Conservation (phyloP, 83 land plant genomes). For the Diphasiastrum complanatum region DNA sequence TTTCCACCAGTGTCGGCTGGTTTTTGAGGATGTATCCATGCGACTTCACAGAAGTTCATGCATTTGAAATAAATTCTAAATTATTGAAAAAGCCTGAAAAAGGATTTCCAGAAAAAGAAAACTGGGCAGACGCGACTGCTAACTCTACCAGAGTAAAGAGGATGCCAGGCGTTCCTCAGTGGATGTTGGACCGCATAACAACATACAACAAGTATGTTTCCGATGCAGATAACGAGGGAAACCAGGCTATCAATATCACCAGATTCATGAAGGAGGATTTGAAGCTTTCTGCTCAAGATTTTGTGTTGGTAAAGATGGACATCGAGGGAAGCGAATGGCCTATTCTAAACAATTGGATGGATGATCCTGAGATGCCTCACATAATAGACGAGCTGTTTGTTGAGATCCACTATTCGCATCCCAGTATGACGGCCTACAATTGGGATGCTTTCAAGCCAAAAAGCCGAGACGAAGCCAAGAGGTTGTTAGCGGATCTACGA, state of each 20-base stretch:
- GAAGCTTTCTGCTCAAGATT: slow-evolving; percentile 9
- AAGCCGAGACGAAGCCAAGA: slow-evolving; percentile 17
- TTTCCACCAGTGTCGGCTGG: slow-evolving; percentile 25
- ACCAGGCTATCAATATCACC: slow-evolving; percentile 19
- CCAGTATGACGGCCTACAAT: slow-evolving; percentile 15
- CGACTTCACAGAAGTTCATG: slow-evolving; percentile 32
- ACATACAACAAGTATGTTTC: slow-evolving; percentile 22
- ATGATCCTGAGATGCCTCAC: slow-evolving; percentile 23
- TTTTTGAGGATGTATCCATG: slow-evolving; percentile 27
- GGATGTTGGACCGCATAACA: slow-evolving; percentile 27
- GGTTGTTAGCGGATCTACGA: slow-evolving; percentile 25
- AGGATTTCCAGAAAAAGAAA: slow-evolving; percentile 12
- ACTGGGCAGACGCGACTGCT: slow-evolving; percentile 6
- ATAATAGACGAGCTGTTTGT: slow-evolving; percentile 34
- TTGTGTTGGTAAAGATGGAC: slow-evolving; percentile 33
- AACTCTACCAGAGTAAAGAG: slow-evolving; percentile 3
- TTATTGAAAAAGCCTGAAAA: slow-evolving; percentile 9
- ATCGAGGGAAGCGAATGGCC: slow-evolving; percentile 32
- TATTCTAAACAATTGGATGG: slow-evolving; percentile 23
- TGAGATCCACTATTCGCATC: slow-evolving; percentile 28
- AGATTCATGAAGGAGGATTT: slow-evolving; percentile 23
- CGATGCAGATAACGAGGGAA: slow-evolving; percentile 10
- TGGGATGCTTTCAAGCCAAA: slow-evolving; percentile 20
- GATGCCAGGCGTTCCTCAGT: slow-evolving; percentile 8
- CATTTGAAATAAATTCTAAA: slow-evolving; percentile 14